Conservation (phyloP, 345 rosid species). For the Euphorbia tirucalli region DNA sequence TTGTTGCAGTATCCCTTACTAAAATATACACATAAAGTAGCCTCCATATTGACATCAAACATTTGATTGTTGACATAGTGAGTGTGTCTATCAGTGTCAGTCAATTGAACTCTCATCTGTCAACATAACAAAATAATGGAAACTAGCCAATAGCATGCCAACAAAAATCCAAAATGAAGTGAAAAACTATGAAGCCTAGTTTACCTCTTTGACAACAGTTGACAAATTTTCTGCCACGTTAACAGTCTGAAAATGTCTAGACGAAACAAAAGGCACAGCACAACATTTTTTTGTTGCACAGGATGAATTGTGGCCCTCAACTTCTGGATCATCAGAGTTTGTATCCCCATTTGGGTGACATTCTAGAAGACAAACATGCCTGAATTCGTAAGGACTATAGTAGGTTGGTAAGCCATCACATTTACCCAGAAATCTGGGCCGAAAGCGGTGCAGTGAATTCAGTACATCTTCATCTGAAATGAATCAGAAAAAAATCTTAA, state of each 20-base stretch:
- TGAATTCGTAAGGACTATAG: slow-evolving; percentile 55
- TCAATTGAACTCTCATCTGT: slow-evolving; percentile 57
- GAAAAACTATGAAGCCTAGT: slow-evolving; percentile 10
- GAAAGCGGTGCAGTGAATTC: slow-evolving; percentile 61
- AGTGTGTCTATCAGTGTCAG: slow-evolving; percentile 32
- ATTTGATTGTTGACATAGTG: slow-evolving; percentile 24
- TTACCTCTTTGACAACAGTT: slow-evolving; percentile 65
- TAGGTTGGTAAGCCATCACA: slow-evolving; percentile 56
- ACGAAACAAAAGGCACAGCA: slow-evolving; percentile 67
- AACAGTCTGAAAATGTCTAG: slow-evolving; percentile 48
- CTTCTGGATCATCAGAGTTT: slow-evolving; percentile 37
- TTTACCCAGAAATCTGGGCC: slow-evolving; percentile 58
- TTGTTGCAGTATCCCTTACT: slow-evolving; percentile 68
- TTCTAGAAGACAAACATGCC: slow-evolving; percentile 62
- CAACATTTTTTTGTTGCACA: slow-evolving; percentile 51
- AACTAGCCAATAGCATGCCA: slow-evolving; percentile 15
- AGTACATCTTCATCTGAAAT: slow-evolving; percentile 78
- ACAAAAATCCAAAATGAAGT: slow-evolving; percentile 3
- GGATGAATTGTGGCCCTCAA: slow-evolving; percentile 36
- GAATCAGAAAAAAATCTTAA: slow-evolving; percentile 5
- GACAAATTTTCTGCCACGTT: slow-evolving; percentile 46
- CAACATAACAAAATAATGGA: slow-evolving; percentile 12
- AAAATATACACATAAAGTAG: slow-evolving; percentile 61
- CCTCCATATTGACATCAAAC: slow-evolving; percentile 26
- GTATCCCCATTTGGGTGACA: slow-evolving; percentile 38